These are phyloP conservation scores for Zasmidium cellare DNA, from an alignment of 2,329 filamentous ascomycete species.

Conservation along the genomic window DNA sequence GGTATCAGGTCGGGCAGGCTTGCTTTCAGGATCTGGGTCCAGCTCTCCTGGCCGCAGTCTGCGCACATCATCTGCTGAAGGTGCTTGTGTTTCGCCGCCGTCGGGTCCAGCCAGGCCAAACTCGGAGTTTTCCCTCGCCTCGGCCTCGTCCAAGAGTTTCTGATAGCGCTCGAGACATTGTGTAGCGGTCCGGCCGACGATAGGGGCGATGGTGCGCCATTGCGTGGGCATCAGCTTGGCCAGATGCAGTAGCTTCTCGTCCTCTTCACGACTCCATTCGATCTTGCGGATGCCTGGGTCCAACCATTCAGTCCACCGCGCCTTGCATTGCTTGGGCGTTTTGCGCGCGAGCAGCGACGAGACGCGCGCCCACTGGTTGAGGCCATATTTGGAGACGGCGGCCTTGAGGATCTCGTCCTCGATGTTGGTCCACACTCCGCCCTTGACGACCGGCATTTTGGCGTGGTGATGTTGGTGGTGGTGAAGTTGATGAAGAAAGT, in stretches of 20 bases:
- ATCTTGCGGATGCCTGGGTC: conserved; percentile 98
- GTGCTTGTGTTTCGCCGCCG: conserved; percentile 82
- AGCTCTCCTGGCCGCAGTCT: conserved; percentile 81
- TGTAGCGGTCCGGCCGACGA: conserved; percentile 93
- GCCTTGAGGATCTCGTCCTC: conserved; percentile 97
- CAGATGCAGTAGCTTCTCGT: conserved; percentile 93
- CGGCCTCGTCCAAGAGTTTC: conserved; percentile 92
- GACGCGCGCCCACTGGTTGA: conserved; percentile 98
- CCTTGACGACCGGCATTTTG: conserved; percentile 65
- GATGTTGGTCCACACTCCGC: conserved; percentile 69
- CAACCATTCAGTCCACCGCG: conserved; percentile 96
- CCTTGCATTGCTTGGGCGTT: conserved; percentile 98
- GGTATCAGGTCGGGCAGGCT: conserved; percentile 91
- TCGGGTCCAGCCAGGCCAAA: conserved; percentile 81
- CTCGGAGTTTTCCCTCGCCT: conserved; percentile 74
- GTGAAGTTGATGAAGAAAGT: conserved; percentile 7
- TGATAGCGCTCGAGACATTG: conserved; percentile 97
- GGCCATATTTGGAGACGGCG: conserved; percentile 88
- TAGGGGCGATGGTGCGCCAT: conserved; percentile 97
- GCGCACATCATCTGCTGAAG: conserved; percentile 88
- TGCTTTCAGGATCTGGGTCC: conserved; percentile 95
- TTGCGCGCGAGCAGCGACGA: conserved; percentile 96
- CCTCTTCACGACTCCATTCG: conserved; percentile 98
- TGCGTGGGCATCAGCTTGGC: conserved; percentile 99
- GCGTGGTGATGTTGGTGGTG: conserved; percentile 5